Base-by-base conservation (phyloP, 179 eudicot genomes). In the Vitellaria paradoxa region DNA sequence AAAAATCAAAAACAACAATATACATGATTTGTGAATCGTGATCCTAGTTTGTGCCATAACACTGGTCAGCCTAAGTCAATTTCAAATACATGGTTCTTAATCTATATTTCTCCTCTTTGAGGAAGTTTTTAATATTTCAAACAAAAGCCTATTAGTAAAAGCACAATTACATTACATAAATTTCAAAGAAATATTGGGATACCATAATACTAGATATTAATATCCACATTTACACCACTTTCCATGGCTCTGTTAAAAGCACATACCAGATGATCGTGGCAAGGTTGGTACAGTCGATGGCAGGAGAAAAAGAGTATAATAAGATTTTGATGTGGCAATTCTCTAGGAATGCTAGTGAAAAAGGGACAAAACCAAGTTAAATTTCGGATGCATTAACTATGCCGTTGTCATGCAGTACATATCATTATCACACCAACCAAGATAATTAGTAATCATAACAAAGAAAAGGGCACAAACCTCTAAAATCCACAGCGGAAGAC, bases 401-500 rank as follows among this genome's bases (percentile, higher is more conserved):
- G 1, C 23, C 4, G 18, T n/a, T 7, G 23, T 18, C 63, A 59
- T 0, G 21, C 63, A 2, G 50, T 42, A 30, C 13, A 24, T 40
- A 64, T 64, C 68, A 26, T 14, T 40, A 24, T 7, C 65, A 30
- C 30, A 26, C 20, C 45, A 64, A 65, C 45, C 13, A 65, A 65
- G 3, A 26, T 17, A 37, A 68, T 6, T 68, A 68, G 71, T 2
- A 46, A 46, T 20, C 55, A 18, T 68, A 68, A 68, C 67, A 57
- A 74, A 68, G 47, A 6, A 17, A 81, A 57, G 66, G 24, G 52
- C 74, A 67, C 68, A 66, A 53, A 89, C 92, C 92, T 89, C 83
- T 70, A 81, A 82, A 82, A 89, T 84, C 92, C 92, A 89, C 60
- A 79, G 61, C 24, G 92, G 92, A 72, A 89, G 92, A 77, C 81